Evolutionary conservation across 805 yeast species (phyloP).

Genomic region (Hemisphaericaspora nanyangensis): DNA sequence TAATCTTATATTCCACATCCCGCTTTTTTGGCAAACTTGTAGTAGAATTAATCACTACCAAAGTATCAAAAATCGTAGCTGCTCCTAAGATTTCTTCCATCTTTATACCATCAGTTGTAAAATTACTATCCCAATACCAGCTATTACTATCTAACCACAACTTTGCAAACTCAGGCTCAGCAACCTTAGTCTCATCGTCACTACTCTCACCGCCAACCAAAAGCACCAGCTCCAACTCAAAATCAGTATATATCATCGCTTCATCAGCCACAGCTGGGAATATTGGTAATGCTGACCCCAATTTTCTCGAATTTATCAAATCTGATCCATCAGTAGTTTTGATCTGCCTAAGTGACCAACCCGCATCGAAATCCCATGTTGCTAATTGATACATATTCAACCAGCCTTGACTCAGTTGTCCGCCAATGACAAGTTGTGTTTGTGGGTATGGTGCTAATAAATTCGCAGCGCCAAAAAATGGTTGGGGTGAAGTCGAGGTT

Average conservation of each 20-base stretch:
- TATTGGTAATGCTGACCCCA: slow-evolving; percentile 53
- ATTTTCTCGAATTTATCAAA: slow-evolving; percentile 49
- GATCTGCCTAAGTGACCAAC: slow-evolving; percentile 57
- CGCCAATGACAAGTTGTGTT: slow-evolving; percentile 60
- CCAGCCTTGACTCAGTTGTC: slow-evolving; percentile 62
- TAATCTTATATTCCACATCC: slow-evolving; percentile 25
- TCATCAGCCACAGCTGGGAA: slow-evolving; percentile 26
- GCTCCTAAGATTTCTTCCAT: slow-evolving; percentile 44
- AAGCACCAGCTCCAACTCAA: slow-evolving; percentile 39
- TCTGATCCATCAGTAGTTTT: slow-evolving; percentile 18
- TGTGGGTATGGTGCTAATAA: slow-evolving; percentile 42
- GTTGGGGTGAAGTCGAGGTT: slow-evolving; percentile 51
- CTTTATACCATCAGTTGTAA: slow-evolving; percentile 5
- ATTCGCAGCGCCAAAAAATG: slow-evolving; percentile 51
- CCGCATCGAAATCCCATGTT: slow-evolving; percentile 60
- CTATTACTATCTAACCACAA: slow-evolving; percentile 30
- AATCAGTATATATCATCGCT: slow-evolving; percentile 26
- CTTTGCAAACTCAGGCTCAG: slow-evolving; percentile 42
- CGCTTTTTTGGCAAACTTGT: slow-evolving; percentile 16
- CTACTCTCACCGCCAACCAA: slow-evolving; percentile 57
- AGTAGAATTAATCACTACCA: slow-evolving; percentile 38
- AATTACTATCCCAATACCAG: slow-evolving; percentile 36
- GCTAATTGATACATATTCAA: slow-evolving; percentile 71
- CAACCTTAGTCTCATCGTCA: slow-evolving; percentile 3
- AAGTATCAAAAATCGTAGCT: slow-evolving; percentile 47